phyloP scores from a whole-genome alignment of 2,329 filamentous ascomycete genomes.

The Exophiala oligosperma region DNA sequence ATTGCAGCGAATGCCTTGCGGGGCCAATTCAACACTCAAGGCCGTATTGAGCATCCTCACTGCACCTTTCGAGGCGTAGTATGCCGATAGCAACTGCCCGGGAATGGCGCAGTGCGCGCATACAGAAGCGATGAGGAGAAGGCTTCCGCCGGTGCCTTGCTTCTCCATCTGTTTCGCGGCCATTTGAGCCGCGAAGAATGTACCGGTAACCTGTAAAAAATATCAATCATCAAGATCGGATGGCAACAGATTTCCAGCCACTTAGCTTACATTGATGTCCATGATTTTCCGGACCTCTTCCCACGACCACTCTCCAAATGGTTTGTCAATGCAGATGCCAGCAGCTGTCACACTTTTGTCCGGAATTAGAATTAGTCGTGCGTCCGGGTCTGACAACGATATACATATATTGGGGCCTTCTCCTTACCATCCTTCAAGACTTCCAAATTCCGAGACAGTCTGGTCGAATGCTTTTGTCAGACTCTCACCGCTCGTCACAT shows the following conservation, averaged over 20 bases:
- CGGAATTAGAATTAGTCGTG: background rate
- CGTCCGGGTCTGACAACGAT: background rate
- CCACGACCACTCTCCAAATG: constrained; percentile 47
- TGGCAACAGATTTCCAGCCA: constrained; percentile 17
- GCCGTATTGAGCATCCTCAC: constrained; percentile 40
- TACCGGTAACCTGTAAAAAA: constrained; percentile 48
- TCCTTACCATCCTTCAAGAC: constrained; percentile 40
- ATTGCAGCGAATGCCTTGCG: constrained; percentile 50
- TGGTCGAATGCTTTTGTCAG: constrained; percentile 43
- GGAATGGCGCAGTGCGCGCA: constrained; percentile 17
- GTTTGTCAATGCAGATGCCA: constrained; percentile 47
- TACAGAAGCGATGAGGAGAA: constrained; percentile 27
- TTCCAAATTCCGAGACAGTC: constrained; percentile 41
- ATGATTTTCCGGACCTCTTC: constrained; percentile 44
- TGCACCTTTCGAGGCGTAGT: constrained; percentile 44
- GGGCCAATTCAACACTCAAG: constrained; percentile 45
- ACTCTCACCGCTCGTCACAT: constrained; percentile 48
- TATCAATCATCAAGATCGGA: constrained; percentile 22
- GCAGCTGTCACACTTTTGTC: constrained; percentile 17
- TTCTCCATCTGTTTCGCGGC: constrained; percentile 53
- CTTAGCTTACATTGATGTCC: constrained; percentile 43
- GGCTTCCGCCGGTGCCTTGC: constrained; percentile 42
- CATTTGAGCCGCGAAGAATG: constrained; percentile 50
- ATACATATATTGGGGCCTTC: background rate
- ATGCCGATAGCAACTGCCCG: constrained; percentile 35